phyloP scores from a whole-genome alignment of 805 yeast species.

The Cyberlindnera mycetangii region DNA sequence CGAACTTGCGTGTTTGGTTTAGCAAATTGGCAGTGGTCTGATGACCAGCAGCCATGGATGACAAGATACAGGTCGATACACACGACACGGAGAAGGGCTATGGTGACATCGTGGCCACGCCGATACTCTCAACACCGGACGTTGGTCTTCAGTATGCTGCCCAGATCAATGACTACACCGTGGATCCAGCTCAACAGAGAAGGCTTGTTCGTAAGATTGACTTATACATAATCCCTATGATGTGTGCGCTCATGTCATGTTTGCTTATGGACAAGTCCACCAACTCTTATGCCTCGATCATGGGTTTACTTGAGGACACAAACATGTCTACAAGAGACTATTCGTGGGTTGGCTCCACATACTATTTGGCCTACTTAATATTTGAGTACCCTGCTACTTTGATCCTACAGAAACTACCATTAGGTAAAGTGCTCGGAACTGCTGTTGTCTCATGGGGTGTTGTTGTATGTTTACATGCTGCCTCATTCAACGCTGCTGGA shows the following conservation, averaged over 20 bases:
- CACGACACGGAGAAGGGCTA: background rate
- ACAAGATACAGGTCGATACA: background rate
- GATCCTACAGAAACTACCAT: slow-evolving; percentile 51
- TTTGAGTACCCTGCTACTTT: slow-evolving; percentile 49
- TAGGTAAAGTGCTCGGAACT: slow-evolving; percentile 46
- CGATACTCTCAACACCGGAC: background rate
- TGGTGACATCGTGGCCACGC: background rate
- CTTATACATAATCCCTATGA: slow-evolving; percentile 7
- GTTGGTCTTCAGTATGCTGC: slow-evolving; percentile 1
- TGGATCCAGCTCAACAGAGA: slow-evolving; percentile 4
- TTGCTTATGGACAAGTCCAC: slow-evolving; percentile 14
- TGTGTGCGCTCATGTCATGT: slow-evolving; percentile 10
- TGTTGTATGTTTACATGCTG: slow-evolving; percentile 48
- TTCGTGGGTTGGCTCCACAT: slow-evolving; percentile 55
- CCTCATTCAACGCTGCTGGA: slow-evolving; percentile 31
- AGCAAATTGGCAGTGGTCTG: no score
- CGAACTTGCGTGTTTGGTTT: no score
- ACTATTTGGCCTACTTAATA: slow-evolving; percentile 59
- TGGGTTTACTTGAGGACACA: slow-evolving; percentile 45
- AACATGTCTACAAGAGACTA: slow-evolving; percentile 43
- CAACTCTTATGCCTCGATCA: slow-evolving; percentile 42
- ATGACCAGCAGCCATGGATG: background rate
- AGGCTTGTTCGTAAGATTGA: slow-evolving; percentile 12
- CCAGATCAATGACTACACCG: background rate
- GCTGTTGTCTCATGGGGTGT: slow-evolving; percentile 59